These are phyloP conservation scores for Microsporum audouinii DNA, from an alignment of 2,329 filamentous ascomycete genomes.

Conservation along the genomic window DNA sequence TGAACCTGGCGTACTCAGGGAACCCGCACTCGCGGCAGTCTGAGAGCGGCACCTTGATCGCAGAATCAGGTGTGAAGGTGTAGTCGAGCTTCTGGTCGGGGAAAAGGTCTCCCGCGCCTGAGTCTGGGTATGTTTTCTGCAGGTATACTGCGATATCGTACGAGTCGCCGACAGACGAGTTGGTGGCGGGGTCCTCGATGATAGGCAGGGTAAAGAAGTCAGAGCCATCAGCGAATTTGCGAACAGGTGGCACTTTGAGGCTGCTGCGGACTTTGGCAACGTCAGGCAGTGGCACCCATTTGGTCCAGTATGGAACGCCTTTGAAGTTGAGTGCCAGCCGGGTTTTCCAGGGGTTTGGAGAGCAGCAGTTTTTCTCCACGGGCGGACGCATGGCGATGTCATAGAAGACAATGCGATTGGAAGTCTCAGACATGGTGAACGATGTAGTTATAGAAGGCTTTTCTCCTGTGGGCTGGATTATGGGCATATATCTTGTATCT, in stretches of 20 bases:
- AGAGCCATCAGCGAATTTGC: conserved; percentile 45
- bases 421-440: neutral
- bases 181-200: conserved; percentile 37
- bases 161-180: conserved; percentile 45
- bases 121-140: conserved; percentile 34
- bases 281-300: conserved; percentile 45
- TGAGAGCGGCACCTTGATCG: conserved; percentile 31
- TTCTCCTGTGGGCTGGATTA: neutral
- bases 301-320: conserved; percentile 35
- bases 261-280: conserved; percentile 38
- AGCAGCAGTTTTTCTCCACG: conserved; percentile 19
- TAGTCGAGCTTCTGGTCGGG: conserved; percentile 34
- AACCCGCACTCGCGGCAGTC: conserved; percentile 18
- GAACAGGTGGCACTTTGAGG: conserved; percentile 40
- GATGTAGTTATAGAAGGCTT: neutral
- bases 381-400: conserved; percentile 36
- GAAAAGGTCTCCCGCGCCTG: conserved; percentile 37
- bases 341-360: conserved; percentile 44
- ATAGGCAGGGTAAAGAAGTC: conserved; percentile 53
- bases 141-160: conserved; percentile 55
- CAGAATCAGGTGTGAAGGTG: conserved; percentile 15
- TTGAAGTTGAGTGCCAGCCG: conserved; percentile 43
- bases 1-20: conserved; percentile 35
- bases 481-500: neutral
- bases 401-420: conserved; percentile 32